Percentiles rank a stretch among this genome's conserved stretches.
These are phyloP conservation scores for Ajuga reptans DNA, from an alignment of 305 asterid genomes.

Conservation along the genomic window DNA sequence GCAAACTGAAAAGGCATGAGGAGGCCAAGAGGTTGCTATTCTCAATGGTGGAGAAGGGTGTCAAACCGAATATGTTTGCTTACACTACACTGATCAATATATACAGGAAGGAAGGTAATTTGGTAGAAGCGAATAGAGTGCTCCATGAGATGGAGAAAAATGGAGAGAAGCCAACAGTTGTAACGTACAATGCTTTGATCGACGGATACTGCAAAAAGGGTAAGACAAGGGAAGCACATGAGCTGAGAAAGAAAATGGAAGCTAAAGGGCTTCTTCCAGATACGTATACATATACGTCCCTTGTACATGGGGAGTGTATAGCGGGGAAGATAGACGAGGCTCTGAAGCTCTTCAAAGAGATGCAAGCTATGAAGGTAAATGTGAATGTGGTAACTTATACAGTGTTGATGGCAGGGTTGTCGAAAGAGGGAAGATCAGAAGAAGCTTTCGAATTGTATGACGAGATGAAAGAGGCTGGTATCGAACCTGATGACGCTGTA, in stretches of 20 bases:
- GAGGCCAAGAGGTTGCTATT: conserved; percentile 53
- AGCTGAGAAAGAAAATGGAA: conserved; percentile 34
- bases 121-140: conserved; percentile 41
- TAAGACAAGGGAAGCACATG: conserved; percentile 33
- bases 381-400: conserved; percentile 52
- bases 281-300: conserved; percentile 45
- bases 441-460: conserved; percentile 72
- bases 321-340: conserved; percentile 55
- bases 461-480: conserved; percentile 66
- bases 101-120: conserved; percentile 61
- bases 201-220: conserved; percentile 51
- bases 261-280: conserved; percentile 34
- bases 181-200: conserved; percentile 46
- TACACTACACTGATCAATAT: conserved; percentile 51
- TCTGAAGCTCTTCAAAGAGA: conserved; percentile 51
- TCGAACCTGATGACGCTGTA: conserved; percentile 58
- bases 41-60: conserved; percentile 51
- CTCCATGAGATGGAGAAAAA: conserved; percentile 47
- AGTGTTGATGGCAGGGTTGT: conserved; percentile 50
- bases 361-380: conserved; percentile 35
- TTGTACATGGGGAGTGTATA: conserved; percentile 50
- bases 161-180: conserved; percentile 54
- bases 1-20: conserved; percentile 42
- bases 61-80: conserved; percentile 40
- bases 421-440: conserved; percentile 56